A percentile compares a stretch with the other conserved stretches of the same genome.
phyloP scores from a whole-genome alignment of 805 yeast species.

The Lachancea fermentati region DNA sequence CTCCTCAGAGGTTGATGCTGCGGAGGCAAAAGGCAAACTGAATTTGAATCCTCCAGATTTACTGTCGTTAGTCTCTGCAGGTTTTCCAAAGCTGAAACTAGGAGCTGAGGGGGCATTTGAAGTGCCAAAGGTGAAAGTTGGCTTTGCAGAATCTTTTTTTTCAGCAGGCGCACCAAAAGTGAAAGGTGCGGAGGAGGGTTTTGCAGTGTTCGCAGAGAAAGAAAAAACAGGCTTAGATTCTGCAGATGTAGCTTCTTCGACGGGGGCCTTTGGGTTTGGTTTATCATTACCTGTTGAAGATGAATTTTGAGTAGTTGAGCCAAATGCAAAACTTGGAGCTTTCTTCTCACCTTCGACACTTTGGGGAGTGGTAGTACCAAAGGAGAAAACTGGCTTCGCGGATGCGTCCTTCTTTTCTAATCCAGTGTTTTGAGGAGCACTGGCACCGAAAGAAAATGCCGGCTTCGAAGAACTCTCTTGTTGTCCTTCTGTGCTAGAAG shows the following conservation, averaged over 20 bases:
- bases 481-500: constrained; percentile 12
- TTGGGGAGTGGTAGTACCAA: constrained; percentile 17
- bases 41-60: constrained; percentile 33
- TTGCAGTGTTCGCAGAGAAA: constrained; percentile 7
- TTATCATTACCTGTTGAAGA: constrained; percentile 4
- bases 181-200: constrained; percentile 15
- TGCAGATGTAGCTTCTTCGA: constrained; percentile 3
- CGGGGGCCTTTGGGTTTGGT: constrained; percentile 3
- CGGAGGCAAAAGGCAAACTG: constrained; percentile 27
- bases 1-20: constrained; percentile 9
- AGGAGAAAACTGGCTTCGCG: constrained; percentile 24
- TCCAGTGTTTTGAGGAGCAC: no score
- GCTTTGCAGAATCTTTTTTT: constrained; percentile 12
- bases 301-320: constrained; percentile 3
- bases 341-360: constrained; percentile 8
- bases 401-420: constrained; percentile 5
- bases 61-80: constrained; percentile 10
- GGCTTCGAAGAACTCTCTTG: constrained; percentile 23
- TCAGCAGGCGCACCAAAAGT: constrained; percentile 15
- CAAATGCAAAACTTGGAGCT: constrained; percentile 25
- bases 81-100: constrained; percentile 24
- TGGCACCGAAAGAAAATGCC: constrained; percentile 24
- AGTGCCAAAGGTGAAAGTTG: constrained; percentile 29
- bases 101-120: constrained; percentile 18
- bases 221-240: constrained; percentile 10